These are phyloP conservation scores for Picocystis sp. DNA, from an alignment of 163 green algal species.

Conservation along the genomic window DNA sequence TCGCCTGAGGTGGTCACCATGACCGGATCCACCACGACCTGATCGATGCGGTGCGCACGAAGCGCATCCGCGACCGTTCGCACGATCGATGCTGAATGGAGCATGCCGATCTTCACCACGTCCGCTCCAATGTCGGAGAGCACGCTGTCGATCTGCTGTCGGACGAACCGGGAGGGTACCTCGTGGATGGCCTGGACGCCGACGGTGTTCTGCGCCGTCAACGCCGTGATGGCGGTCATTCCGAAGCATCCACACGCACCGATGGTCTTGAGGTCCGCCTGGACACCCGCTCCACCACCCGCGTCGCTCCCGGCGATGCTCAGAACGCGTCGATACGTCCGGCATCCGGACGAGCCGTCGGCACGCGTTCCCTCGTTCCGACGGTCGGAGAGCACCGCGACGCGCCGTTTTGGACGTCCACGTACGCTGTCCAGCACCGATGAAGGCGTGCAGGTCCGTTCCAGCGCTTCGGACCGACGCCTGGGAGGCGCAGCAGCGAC, in stretches of 20 bases:
- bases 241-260: conserved; percentile 52
- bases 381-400: too few relatives aligned
- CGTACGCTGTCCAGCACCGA: too few relatives aligned
- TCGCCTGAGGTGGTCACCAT: conserved; percentile 60
- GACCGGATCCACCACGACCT: conserved; percentile 47
- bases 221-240: conserved; percentile 57
- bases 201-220: conserved; percentile 85
- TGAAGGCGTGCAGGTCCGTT: too few relatives aligned
- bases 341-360: too few relatives aligned
- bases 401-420: too few relatives aligned
- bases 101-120: conserved; percentile 90
- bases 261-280: conserved; percentile 46
- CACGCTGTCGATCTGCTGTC: conserved; percentile 57
- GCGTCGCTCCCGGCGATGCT: conserved; percentile 78
- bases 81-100: conserved; percentile 46
- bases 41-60: conserved; percentile 6
- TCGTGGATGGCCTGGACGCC: conserved; percentile 59
- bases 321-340: conserved; percentile 32
- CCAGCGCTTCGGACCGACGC: too few relatives aligned
- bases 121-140: conserved; percentile 67
- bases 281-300: conserved; percentile 76
- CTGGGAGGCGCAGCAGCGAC: too few relatives aligned
- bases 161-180: conserved; percentile 38
- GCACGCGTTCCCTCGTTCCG: too few relatives aligned
- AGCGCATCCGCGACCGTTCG: neutral